Percentiles rank a stretch among this genome's conserved stretches.
Evolutionary conservation across 306 rosid species (phyloP).

Genomic region (Begonia loranthoides): DNA sequence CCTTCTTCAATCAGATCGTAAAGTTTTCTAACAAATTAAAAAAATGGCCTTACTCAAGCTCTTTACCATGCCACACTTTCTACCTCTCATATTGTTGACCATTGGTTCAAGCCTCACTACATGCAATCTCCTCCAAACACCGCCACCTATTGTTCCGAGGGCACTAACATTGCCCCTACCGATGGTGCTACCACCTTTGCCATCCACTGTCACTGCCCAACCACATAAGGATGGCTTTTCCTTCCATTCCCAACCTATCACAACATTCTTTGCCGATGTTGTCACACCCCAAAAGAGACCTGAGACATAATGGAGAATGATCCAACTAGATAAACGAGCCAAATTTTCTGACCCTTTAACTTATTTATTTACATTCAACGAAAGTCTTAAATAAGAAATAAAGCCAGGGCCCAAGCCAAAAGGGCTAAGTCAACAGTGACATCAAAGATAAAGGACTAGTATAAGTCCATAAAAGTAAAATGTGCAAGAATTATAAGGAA

Average conservation of each 20-base stretch:
- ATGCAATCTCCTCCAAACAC: conserved; percentile 6
- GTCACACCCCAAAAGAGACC: no score
- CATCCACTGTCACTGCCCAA: background rate
- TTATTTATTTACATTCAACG: no score
- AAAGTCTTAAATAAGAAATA: no score
- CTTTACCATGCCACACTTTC: conserved; percentile 1
- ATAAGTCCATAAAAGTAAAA: no score
- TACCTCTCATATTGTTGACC: background rate
- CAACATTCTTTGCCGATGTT: conserved; percentile 5
- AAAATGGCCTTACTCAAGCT: conserved; percentile 1
- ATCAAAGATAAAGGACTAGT: no score
- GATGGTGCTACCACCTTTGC: background rate
- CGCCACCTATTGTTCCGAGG: background rate
- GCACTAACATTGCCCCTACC: conserved; percentile 1
- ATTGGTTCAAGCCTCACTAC: background rate
- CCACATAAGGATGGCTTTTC: conserved; percentile 1
- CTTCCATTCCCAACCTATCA: conserved; percentile 1
- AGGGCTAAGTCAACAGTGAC: no score
- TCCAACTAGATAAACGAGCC: no score
- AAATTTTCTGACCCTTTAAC: no score
- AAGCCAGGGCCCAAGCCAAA: no score
- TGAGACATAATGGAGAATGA: no score
- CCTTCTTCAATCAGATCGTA: no score
- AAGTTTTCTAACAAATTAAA: background rate
- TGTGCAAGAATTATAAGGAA: no score